Conservation (phyloP, 768 basidiomycete genomes). For the Polyporus arcularius region DNA sequence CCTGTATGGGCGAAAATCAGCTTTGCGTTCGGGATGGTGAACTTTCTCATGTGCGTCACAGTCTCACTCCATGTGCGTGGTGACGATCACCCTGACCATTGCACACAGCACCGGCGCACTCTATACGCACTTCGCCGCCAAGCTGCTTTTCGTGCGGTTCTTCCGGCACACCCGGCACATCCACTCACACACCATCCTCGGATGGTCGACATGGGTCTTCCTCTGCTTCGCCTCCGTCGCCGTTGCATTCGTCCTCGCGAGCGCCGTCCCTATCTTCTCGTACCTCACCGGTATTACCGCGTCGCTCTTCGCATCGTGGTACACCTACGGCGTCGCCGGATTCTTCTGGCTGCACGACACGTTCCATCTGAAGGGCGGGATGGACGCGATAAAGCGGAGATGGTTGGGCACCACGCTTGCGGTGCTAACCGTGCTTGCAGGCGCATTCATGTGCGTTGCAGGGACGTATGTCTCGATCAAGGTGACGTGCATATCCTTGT, state of each 20-base stretch:
- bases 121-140: conserved; percentile 54
- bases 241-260: conserved; percentile 48
- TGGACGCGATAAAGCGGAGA: conserved; percentile 31
- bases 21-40: conserved; percentile 51
- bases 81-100: neutral
- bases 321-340: conserved; percentile 54
- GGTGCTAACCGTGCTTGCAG: conserved; percentile 45
- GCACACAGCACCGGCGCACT: conserved; percentile 42
- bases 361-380: conserved; percentile 41
- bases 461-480: conserved; percentile 56
- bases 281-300: conserved; percentile 55
- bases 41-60: conserved; percentile 49
- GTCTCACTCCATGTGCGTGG: neutral
- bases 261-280: conserved; percentile 56
- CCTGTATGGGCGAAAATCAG: conserved; percentile 50
- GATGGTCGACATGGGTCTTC: conserved; percentile 47
- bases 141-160: conserved; percentile 52
- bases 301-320: conserved; percentile 59
- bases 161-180: conserved; percentile 51
- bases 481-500: conserved; percentile 30
- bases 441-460: conserved; percentile 54
- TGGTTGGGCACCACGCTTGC: conserved; percentile 39
- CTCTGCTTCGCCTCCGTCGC: conserved; percentile 44
- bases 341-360: conserved; percentile 57
- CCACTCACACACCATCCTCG: conserved; percentile 50